phyloP scores from a whole-genome alignment of 305 asterid species.

The Fraxinus velutina region DNA sequence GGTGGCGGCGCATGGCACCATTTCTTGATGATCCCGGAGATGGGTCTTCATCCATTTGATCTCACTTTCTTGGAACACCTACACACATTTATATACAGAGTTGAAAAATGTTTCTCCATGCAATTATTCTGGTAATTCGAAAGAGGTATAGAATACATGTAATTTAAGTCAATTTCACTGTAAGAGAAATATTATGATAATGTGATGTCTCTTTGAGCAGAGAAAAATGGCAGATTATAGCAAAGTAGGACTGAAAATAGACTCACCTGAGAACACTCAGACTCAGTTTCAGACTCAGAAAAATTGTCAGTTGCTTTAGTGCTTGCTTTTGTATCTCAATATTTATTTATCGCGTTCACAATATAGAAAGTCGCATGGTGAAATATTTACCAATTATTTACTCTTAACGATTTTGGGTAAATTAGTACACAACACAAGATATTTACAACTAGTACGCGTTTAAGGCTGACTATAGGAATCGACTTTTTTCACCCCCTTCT shows the following conservation, averaged over 20 bases:
- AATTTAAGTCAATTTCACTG: conserved; percentile 10
- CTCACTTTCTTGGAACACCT: conserved; percentile 10
- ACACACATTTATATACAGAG: neutral
- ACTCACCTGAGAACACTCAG: conserved; percentile 18
- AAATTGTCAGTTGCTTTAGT: conserved; percentile 1
- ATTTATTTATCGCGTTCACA: neutral
- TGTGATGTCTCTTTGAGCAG: neutral
- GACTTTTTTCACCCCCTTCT: neutral
- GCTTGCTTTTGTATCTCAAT: neutral
- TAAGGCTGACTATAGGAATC: neutral
- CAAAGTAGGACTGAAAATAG: conserved; percentile 19
- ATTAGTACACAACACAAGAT: conserved; percentile 14
- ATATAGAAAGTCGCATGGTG: conserved; percentile 21
- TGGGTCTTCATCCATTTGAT: conserved; percentile 41
- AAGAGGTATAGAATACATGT: neutral
- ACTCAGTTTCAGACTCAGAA: conserved; percentile 1
- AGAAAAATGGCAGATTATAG: neutral
- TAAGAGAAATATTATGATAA: neutral
- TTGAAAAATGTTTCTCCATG: conserved; percentile 32
- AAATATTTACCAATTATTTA: conserved; percentile 9
- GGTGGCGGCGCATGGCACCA: conserved; percentile 20
- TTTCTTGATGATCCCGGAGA: conserved; percentile 15
- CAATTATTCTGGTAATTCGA: conserved; percentile 21
- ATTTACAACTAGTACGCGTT: neutral
- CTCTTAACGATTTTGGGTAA: conserved; percentile 28